A percentile compares a stretch with the other conserved stretches of the same genome.
These are phyloP conservation scores for Hypoxylon cercidicola DNA, from an alignment of 495 filamentous ascomycete species.

Conservation along the genomic window DNA sequence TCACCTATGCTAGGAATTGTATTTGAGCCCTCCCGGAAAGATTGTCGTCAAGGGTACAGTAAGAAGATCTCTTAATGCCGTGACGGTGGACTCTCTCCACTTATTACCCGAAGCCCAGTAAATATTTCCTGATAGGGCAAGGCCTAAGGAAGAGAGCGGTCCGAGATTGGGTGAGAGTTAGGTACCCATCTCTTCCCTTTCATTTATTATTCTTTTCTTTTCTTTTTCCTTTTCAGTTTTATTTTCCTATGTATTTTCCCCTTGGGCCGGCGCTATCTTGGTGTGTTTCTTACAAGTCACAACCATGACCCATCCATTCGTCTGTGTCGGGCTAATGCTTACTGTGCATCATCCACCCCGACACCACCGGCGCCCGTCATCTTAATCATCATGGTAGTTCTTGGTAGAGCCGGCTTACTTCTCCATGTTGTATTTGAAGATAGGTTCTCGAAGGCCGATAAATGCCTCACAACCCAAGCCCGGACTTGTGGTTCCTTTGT, in stretches of 20 bases:
- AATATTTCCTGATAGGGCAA: constrained; percentile 34
- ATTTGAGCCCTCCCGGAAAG: not conserved
- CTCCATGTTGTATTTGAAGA: constrained; percentile 16
- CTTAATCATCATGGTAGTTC: constrained; percentile 25
- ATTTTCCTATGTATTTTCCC: constrained; percentile 8
- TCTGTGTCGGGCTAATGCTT: constrained; percentile 17
- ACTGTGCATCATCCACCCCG: constrained; percentile 35
- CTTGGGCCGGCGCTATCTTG: constrained; percentile 22
- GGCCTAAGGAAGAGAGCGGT: constrained; percentile 7
- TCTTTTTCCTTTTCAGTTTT: not conserved
- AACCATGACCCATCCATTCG: not conserved
- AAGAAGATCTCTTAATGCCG: constrained; percentile 21
- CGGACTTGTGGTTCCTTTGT: not conserved
- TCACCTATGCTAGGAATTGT: not conserved
- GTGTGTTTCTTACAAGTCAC: not conserved
- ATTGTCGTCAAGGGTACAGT: constrained; percentile 8
- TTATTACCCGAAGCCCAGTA: constrained; percentile 39
- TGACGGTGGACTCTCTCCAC: constrained; percentile 21
- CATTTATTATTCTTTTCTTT: constrained; percentile 1
- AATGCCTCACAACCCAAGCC: constrained; percentile 16
- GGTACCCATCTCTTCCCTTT: constrained; percentile 7
- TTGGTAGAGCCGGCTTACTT: constrained; percentile 29
- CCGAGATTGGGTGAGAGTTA: constrained; percentile 25
- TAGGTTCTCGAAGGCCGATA: constrained; percentile 16
- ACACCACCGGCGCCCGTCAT: constrained; percentile 26